Evolutionary conservation across 1,139 yeast genomes (phyloP).

Genomic region (Yamadazyma jaroonii): DNA sequence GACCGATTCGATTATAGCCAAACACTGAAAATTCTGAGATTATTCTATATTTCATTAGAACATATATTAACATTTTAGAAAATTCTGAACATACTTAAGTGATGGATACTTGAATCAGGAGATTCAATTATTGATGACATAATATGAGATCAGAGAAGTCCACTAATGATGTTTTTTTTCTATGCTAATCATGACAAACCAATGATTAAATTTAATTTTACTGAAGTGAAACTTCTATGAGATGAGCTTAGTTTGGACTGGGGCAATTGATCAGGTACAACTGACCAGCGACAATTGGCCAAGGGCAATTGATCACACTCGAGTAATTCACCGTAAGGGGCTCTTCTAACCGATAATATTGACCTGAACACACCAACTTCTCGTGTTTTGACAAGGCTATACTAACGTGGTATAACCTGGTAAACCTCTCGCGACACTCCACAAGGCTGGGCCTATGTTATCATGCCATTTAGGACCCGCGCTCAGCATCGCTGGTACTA

Average conservation of each 20-base stretch:
- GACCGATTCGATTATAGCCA: slow-evolving; percentile 56
- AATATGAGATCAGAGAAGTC: neutral
- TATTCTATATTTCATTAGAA: slow-evolving; percentile 2
- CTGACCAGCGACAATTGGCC: too few species aligned
- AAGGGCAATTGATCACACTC: too few species aligned
- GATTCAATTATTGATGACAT: slow-evolving; percentile 1
- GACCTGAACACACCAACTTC: too few species aligned
- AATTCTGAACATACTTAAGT: neutral
- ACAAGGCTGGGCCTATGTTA: neutral
- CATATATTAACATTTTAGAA: slow-evolving; percentile 12
- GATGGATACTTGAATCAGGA: slow-evolving; percentile 2
- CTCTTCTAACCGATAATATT: too few species aligned
- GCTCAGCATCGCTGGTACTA: too few species aligned
- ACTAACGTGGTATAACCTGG: neutral
- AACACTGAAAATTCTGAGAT: slow-evolving; percentile 56
- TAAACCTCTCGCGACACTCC: neutral
- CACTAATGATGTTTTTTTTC: slow-evolving; percentile 44
- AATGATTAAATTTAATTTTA: slow-evolving; percentile 37
- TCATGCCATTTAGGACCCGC: too few species aligned
- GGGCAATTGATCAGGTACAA: too few species aligned
- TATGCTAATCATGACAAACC: slow-evolving; percentile 52
- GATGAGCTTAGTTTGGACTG: too few species aligned
- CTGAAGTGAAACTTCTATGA: too few species aligned
- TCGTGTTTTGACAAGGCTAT: neutral
- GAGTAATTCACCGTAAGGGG: too few species aligned